Evolutionary conservation across 164 flowering plant species (phyloP).

Genomic region (Euptelea pleiosperma): DNA sequence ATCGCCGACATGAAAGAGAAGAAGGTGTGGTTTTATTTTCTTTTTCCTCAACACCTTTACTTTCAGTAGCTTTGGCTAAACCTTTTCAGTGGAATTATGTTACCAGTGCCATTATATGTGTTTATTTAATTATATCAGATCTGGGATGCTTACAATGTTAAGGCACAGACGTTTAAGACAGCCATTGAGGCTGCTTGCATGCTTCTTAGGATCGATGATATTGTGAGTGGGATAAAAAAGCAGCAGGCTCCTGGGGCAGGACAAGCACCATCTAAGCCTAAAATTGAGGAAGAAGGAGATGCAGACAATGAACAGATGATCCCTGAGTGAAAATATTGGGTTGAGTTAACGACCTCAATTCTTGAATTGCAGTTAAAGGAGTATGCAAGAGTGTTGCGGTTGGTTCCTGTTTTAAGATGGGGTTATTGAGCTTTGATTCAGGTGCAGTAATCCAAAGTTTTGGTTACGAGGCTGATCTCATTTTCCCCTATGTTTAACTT

Average conservation of each 20-base stretch:
- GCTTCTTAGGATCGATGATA: constrained; percentile 96
- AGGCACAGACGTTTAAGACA: constrained; percentile 94
- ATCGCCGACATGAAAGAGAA: constrained; percentile 82
- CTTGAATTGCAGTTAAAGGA: too few relatives aligned
- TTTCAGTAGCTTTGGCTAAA: too few relatives aligned
- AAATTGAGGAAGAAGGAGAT: constrained; percentile 75
- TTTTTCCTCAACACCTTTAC: too few relatives aligned
- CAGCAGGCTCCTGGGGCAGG: constrained; percentile 80
- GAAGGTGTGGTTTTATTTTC: constrained; percentile 40
- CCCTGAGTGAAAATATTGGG: constrained; percentile 81
- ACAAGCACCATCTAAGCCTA: constrained; percentile 57
- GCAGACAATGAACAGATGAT: constrained; percentile 82
- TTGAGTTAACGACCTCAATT: too few relatives aligned
- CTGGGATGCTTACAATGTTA: constrained; percentile 95
- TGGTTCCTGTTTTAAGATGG: too few relatives aligned
- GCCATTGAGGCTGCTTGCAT: constrained; percentile 98
- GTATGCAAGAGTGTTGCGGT: too few relatives aligned
- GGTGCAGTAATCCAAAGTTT: too few relatives aligned
- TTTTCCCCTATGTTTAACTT: too few relatives aligned
- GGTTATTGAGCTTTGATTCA: too few relatives aligned
- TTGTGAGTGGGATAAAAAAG: constrained; percentile 97
- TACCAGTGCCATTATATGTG: background rate
- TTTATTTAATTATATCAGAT: constrained; percentile 38
- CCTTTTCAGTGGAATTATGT: too few relatives aligned
- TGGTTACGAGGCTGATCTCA: too few relatives aligned